phyloP scores from a whole-genome alignment of 2,329 filamentous ascomycete species.

The Ophiocordyceps camponoti-floridani region DNA sequence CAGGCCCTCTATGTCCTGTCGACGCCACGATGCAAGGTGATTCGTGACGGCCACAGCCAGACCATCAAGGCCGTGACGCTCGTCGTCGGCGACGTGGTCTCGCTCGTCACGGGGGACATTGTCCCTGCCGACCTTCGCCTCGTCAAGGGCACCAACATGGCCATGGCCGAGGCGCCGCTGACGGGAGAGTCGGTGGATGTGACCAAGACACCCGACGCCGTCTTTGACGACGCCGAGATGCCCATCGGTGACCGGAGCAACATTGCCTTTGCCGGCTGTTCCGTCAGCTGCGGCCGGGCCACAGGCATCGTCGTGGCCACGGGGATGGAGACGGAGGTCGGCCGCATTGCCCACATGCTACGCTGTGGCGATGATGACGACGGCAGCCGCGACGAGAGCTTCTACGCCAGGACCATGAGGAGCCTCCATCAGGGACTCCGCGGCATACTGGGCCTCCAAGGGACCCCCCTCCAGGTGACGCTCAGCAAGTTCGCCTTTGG shows the following conservation, averaged over 20 bases:
- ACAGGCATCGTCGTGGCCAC: conserved; percentile 51
- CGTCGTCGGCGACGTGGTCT: conserved; percentile 48
- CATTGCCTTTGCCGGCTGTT: conserved; percentile 53
- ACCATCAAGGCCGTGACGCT: conserved; percentile 36
- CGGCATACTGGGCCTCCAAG: conserved; percentile 46
- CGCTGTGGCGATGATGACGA: conserved; percentile 37
- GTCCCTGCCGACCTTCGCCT: conserved; percentile 52
- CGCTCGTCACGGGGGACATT: conserved; percentile 46
- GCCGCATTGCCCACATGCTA: conserved; percentile 55
- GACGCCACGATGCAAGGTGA: conserved; percentile 39
- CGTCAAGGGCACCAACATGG: conserved; percentile 51
- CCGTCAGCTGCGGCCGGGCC: conserved; percentile 52
- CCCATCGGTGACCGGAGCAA: conserved; percentile 54
- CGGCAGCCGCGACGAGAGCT: conserved; percentile 16
- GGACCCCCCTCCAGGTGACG: conserved; percentile 72
- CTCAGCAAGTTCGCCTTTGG: conserved; percentile 71
- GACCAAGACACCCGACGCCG: conserved; percentile 40
- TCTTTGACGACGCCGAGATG: conserved; percentile 33
- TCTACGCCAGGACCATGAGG: conserved; percentile 26
- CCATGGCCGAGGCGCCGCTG: conserved; percentile 57
- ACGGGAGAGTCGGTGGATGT: conserved; percentile 58
- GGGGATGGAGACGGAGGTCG: conserved; percentile 61
- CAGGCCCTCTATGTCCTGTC: conserved; percentile 40
- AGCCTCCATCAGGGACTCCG: conserved; percentile 21
- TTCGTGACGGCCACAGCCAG: conserved; percentile 32